These are phyloP conservation scores for Dactylellina leptospora DNA, from an alignment of 2,329 filamentous ascomycete species.

Conservation along the genomic window DNA sequence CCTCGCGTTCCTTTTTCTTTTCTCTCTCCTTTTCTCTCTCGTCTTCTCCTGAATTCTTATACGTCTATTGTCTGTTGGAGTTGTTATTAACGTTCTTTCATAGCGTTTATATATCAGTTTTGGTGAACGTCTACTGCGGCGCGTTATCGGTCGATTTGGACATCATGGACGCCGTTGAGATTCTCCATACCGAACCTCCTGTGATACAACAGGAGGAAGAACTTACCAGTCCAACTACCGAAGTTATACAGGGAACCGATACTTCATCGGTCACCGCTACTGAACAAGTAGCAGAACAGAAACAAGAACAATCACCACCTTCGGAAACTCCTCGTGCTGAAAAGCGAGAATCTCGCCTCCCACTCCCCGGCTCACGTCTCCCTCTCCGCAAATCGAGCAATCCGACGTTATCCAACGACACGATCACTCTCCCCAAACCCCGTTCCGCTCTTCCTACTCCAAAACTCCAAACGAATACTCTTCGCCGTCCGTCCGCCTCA, in stretches of 20 bases:
- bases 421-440: conserved; percentile 8
- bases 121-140: no score
- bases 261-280: background rate
- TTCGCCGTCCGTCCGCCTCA: conserved; percentile 31
- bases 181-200: background rate
- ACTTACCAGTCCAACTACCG: background rate
- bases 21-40: conserved; percentile 10
- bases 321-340: conserved; percentile 13
- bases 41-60: conserved; percentile 1
- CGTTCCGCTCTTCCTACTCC: conserved; percentile 23
- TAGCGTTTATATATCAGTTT: background rate
- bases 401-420: conserved; percentile 3
- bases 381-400: conserved; percentile 42
- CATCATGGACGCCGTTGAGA: background rate
- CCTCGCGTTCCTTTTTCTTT: background rate
- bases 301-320: conserved; percentile 6
- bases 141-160: background rate
- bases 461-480: conserved; percentile 5
- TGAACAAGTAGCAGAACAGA: conserved; percentile 1
- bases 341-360: conserved; percentile 39
- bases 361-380: conserved; percentile 33
- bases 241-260: background rate
- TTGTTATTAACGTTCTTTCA: background rate
- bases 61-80: background rate
- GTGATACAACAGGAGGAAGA: conserved; percentile 1